These are phyloP conservation scores for Chrysoporthe cubensis DNA, from an alignment of 2,329 filamentous ascomycete genomes.

Conservation along the genomic window DNA sequence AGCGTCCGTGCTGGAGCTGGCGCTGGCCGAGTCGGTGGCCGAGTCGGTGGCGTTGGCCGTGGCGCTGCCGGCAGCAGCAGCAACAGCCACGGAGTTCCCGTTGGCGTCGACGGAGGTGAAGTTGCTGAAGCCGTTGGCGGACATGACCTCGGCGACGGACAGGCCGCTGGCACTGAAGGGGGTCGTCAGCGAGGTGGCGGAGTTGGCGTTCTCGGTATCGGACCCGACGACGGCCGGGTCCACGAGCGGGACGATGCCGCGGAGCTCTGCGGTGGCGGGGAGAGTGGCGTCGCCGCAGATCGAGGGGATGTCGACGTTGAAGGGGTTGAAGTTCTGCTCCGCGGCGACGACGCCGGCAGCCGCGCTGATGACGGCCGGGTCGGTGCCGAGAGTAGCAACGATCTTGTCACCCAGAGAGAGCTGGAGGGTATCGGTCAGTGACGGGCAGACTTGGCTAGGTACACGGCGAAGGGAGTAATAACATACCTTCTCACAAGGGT, in stretches of 20 bases:
- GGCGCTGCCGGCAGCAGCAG: constrained; percentile 24
- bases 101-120: constrained; percentile 49
- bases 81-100: constrained; percentile 32
- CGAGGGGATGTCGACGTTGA: constrained; percentile 57
- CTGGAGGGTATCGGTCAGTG: constrained; percentile 35
- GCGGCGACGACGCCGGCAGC: constrained; percentile 67
- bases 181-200: constrained; percentile 50
- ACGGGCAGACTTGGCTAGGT: constrained; percentile 30
- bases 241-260: constrained; percentile 66
- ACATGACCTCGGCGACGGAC: constrained; percentile 65
- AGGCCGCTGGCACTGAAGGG: constrained; percentile 62
- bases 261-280: constrained; percentile 61
- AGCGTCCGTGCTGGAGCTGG: background rate
- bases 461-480: background rate
- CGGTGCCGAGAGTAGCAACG: constrained; percentile 62
- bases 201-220: constrained; percentile 60
- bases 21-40: constrained; percentile 22
- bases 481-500: constrained; percentile 63
- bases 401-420: constrained; percentile 68
- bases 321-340: constrained; percentile 74
- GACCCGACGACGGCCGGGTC: constrained; percentile 62
- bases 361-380: constrained; percentile 62
- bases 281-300: constrained; percentile 65
- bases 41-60: constrained; percentile 26
- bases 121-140: constrained; percentile 62